A percentile compares a stretch with the other conserved stretches of the same genome.
Conservation (phyloP, 108 stramenopile species). For the Nannochloropsis oceanica region DNA sequence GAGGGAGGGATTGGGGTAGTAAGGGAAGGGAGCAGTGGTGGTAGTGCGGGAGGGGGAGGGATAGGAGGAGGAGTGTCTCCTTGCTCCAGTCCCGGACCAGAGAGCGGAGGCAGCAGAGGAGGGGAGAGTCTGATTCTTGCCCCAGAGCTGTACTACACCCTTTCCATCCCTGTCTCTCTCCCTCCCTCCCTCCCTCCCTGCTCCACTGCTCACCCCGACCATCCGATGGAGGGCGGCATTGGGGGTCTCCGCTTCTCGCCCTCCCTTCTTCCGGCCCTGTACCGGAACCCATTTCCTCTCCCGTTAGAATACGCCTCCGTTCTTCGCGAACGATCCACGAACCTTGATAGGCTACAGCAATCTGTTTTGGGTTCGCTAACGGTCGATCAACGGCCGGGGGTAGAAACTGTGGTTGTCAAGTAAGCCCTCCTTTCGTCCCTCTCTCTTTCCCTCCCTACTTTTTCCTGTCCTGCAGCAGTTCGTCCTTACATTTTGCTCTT, state of each 20-base stretch:
- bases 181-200: not conserved
- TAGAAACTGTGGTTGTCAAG: not conserved
- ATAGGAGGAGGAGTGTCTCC: not conserved
- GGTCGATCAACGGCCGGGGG: not conserved
- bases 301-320: slow-evolving; percentile 18
- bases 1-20: not conserved
- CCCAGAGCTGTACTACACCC: slow-evolving; percentile 2
- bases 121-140: not conserved
- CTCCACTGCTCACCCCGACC: too few species aligned
- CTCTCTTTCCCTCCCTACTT: not conserved
- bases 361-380: not conserved
- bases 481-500: not conserved
- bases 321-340: slow-evolving; percentile 7
- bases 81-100: not conserved
- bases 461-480: not conserved
- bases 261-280: not conserved
- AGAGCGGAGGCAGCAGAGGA: not conserved
- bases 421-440: not conserved
- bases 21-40: not conserved
- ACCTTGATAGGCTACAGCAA: not conserved
- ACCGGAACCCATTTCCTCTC: slow-evolving; percentile 14
- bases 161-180: not conserved
- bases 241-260: not conserved
- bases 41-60: not conserved
- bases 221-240: too few species aligned